A percentile compares a stretch with the other conserved stretches of the same genome.
Evolutionary conservation across 1,284 basidiomycete genomes (phyloP).

Genomic region (Apiotrichum gamsii): DNA sequence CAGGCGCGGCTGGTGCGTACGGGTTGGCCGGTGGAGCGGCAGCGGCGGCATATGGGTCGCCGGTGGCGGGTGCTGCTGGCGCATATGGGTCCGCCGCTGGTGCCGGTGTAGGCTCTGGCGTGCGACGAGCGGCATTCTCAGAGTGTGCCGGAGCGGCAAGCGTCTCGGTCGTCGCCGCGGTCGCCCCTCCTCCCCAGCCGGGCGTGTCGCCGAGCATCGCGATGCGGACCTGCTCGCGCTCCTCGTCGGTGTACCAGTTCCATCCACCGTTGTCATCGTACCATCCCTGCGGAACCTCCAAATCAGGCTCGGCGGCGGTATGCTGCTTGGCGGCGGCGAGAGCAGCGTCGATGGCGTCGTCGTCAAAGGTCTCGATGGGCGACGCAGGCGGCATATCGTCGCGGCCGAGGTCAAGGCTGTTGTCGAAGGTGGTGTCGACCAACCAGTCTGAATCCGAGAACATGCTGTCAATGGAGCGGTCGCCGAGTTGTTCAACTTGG

Average conservation of each 20-base stretch:
- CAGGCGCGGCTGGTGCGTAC: constrained; percentile 6
- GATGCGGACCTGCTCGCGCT: constrained; percentile 34
- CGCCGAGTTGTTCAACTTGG: constrained; percentile 9
- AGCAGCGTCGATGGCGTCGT: too few relatives aligned
- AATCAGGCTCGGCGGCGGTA: constrained; percentile 15
- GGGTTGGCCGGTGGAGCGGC: constrained; percentile 4
- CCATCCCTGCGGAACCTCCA: constrained; percentile 43
- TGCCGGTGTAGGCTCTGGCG: neutral
- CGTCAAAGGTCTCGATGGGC: neutral
- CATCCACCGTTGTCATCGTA: constrained; percentile 38
- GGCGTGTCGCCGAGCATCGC: constrained; percentile 23
- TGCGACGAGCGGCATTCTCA: constrained; percentile 6
- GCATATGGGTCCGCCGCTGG: neutral
- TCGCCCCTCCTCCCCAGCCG: too few relatives aligned
- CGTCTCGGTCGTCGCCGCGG: neutral
- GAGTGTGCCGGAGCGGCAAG: neutral
- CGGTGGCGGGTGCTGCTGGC: neutral
- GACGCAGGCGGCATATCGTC: constrained; percentile 1
- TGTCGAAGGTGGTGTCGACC: constrained; percentile 34
- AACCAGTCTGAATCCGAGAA: constrained; percentile 32
- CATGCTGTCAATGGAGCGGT: constrained; percentile 25
- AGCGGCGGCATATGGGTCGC: constrained; percentile 4
- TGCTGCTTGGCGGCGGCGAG: neutral
- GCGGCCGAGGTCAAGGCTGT: constrained; percentile 19
- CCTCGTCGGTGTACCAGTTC: constrained; percentile 42